phyloP scores from a whole-genome alignment of 768 basidiomycete species.

The Lactifluus piperatus region DNA sequence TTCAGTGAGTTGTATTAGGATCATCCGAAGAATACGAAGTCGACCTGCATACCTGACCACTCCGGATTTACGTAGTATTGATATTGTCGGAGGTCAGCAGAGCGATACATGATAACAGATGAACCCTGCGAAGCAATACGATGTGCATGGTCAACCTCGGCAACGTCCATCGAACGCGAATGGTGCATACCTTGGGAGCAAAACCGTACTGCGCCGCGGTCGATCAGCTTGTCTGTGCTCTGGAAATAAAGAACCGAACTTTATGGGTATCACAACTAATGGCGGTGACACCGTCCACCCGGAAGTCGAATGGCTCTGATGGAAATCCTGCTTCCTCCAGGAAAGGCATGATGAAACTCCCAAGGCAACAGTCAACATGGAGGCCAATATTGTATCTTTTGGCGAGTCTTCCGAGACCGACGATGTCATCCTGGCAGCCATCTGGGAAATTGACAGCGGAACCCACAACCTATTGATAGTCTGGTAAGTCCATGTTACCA shows the following conservation, averaged over 20 bases:
- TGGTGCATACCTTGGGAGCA: conserved; percentile 64
- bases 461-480: conserved; percentile 55
- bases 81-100: conserved; percentile 61
- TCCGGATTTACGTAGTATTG: conserved; percentile 82
- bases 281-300: conserved; percentile 83
- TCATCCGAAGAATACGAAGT: conserved; percentile 9
- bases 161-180: background rate
- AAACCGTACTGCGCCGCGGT: conserved; percentile 66
- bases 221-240: conserved; percentile 8
- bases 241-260: conserved; percentile 29
- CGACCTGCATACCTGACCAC: conserved; percentile 54
- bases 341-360: conserved; percentile 91
- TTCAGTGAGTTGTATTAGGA: conserved; percentile 24
- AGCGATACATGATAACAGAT: conserved; percentile 92
- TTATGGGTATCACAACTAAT: conserved; percentile 97
- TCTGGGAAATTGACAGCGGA: conserved; percentile 83
- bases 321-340: conserved; percentile 70
- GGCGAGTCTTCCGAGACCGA: conserved; percentile 68
- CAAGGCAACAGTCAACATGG: conserved; percentile 93
- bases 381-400: conserved; percentile 67
- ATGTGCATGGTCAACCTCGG: background rate
- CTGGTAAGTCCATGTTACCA: conserved; percentile 1
- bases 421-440: conserved; percentile 81
- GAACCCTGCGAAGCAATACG: conserved; percentile 47
- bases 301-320: conserved; percentile 78